Evolutionary conservation across 2,329 filamentous ascomycete genomes (phyloP), one percentile per base, ranked within the genome.

Genomic region (Orbilia ellipsospora): DNA sequence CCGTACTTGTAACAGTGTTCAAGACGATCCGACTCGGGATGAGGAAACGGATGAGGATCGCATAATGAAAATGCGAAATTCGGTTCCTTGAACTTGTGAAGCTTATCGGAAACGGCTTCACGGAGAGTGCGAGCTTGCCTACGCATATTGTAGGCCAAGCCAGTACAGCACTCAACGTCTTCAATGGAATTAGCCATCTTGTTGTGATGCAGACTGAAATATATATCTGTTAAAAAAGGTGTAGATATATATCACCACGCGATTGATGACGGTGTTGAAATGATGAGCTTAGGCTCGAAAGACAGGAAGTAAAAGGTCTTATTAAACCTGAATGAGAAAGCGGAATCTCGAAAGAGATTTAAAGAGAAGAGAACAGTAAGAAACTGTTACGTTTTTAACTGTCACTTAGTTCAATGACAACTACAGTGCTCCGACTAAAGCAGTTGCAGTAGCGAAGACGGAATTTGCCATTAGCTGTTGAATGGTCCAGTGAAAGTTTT

Each of bases 1-100:
- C 72, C 72, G 51, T 75, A 75, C 40, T 75, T 75, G 26, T 75
- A 75, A 44, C 72, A 75, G 36, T 75, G 72, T 31, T 75, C 72
- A 45, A 75, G 72, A 13, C 72, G 63, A 42, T 69, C 72, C 5
- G 51, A 64, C 4, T 75, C 72, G 12, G 72, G 72, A 56, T 75
- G 72, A 15, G 72, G 72, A 20, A 69, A 75, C 20, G 72, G 72
- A 36, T 69, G 72, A 20, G 72, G 72, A 31, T 75, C 64, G 36
- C 72, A 75, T 23, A 65, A 60, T 0, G 72, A 69, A 26, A 52
- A 65, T 7, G 72, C 45, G 26, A 69, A 69, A 26, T 75, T 64
- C n/a, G 69, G 18, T 13, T 69, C 72, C 50, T 75, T 75, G 36
- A 31, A 8, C 4, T 64, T 69, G 54, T 68, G 60, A 23, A 66